Evolutionary conservation across 179 eudicot species (phyloP).

Genomic region (Beta lomatogona): DNA sequence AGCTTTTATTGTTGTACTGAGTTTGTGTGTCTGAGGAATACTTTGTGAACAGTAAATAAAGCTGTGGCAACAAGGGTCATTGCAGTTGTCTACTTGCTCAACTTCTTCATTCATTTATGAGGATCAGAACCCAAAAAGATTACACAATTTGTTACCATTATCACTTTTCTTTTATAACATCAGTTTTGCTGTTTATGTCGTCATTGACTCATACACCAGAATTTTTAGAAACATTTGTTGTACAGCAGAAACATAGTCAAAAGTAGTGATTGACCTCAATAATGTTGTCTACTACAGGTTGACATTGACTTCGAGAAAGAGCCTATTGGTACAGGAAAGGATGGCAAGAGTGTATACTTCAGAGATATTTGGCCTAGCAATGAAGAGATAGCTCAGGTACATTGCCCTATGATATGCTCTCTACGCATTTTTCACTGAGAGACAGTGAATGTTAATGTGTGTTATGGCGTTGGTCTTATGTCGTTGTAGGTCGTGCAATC

Average conservation of each 20-base stretch:
- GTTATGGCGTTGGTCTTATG: slow-evolving; percentile 6
- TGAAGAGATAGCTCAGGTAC: slow-evolving; percentile 90
- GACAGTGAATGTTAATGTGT: neutral
- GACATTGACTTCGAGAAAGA: slow-evolving; percentile 95
- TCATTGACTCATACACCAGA: neutral
- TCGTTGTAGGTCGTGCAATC: slow-evolving; percentile 74
- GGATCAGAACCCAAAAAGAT: no score
- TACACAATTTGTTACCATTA: neutral
- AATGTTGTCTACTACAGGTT: slow-evolving; percentile 51
- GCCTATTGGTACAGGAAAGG: slow-evolving; percentile 92
- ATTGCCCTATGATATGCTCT: neutral
- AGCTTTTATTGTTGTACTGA: neutral
- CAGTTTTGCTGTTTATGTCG: neutral
- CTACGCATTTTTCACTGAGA: neutral
- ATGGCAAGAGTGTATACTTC: slow-evolving; percentile 82
- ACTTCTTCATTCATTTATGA: neutral
- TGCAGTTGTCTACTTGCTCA: neutral
- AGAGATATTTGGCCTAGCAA: slow-evolving; percentile 94
- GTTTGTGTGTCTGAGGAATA: neutral
- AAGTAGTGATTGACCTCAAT: neutral
- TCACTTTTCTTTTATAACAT: neutral
- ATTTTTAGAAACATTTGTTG: neutral
- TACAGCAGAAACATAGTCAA: neutral
- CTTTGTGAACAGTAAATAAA: neutral
- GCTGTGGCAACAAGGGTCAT: no score